A percentile compares a stretch with the other conserved stretches of the same genome.
These are phyloP conservation scores for Orbilia ellipsospora DNA, from an alignment of 2,329 filamentous ascomycete genomes.

Conservation along the genomic window DNA sequence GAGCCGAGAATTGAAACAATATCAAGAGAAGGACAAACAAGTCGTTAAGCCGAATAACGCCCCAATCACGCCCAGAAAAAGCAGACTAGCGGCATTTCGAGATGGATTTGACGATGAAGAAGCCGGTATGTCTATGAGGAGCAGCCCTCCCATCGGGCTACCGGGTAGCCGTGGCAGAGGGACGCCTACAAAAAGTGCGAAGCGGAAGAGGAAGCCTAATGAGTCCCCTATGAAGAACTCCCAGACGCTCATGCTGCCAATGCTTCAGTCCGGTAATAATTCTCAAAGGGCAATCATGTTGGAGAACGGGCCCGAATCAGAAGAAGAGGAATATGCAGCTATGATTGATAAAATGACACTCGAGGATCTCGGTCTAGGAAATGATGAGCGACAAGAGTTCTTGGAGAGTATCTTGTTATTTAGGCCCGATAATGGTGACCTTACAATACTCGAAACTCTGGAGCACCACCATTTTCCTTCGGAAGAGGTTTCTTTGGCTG, in stretches of 20 bases:
- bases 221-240: constrained; percentile 52
- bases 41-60: constrained; percentile 13
- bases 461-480: constrained; percentile 40
- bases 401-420: constrained; percentile 27
- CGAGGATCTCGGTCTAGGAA: constrained; percentile 36
- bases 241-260: constrained; percentile 44
- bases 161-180: constrained; percentile 35
- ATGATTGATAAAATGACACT: constrained; percentile 48
- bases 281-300: constrained; percentile 40
- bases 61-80: constrained; percentile 34
- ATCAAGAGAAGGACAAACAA: constrained; percentile 38
- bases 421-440: constrained; percentile 17
- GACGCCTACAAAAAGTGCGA: constrained; percentile 47
- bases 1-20: constrained; percentile 40
- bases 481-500: constrained; percentile 32
- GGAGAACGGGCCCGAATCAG: constrained; percentile 24
- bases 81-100: constrained; percentile 22
- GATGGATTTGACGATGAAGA: constrained; percentile 54
- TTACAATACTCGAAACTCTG: constrained; percentile 32
- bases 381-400: constrained; percentile 41
- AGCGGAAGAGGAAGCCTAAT: constrained; percentile 52
- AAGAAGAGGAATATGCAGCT: constrained; percentile 45
- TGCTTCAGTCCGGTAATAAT: constrained; percentile 34
- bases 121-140: constrained; percentile 39
- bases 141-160: constrained; percentile 43